phyloP scores from a whole-genome alignment of 345 rosid species.

The Geranium brycei region DNA sequence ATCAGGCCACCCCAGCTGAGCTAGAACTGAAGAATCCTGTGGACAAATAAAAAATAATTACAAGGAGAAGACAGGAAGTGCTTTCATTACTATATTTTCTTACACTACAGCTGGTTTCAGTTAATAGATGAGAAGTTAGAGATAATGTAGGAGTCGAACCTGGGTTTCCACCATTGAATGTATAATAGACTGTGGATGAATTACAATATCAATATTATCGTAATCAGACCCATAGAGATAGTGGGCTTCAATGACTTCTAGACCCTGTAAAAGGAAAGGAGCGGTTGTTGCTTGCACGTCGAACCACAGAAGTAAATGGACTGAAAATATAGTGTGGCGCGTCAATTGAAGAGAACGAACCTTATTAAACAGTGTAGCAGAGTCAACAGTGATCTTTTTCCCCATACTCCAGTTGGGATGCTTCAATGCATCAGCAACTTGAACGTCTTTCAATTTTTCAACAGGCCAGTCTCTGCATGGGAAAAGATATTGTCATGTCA shows the following conservation, averaged over 20 bases:
- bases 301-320: not conserved
- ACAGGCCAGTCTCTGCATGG: slow-evolving; percentile 70
- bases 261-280: slow-evolving; percentile 41
- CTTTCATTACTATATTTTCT: too few species aligned
- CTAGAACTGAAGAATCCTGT: slow-evolving; percentile 91
- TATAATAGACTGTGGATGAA: slow-evolving; percentile 87
- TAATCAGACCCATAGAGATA: slow-evolving; percentile 88
- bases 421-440: slow-evolving; percentile 91
- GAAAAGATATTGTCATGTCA: not conserved
- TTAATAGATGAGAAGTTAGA: not conserved
- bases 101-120: not conserved
- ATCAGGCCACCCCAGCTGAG: slow-evolving; percentile 95
- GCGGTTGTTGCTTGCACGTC: not conserved
- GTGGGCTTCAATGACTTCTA: slow-evolving; percentile 96
- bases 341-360: slow-evolving; percentile 17
- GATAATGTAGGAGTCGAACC: slow-evolving; percentile 19
- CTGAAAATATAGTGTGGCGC: not conserved
- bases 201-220: slow-evolving; percentile 74
- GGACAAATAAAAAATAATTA: slow-evolving; percentile 5
- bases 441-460: slow-evolving; percentile 79
- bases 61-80: not conserved
- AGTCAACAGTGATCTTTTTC: slow-evolving; percentile 89
- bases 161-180: slow-evolving; percentile 95
- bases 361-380: slow-evolving; percentile 96
- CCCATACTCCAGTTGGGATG: slow-evolving; percentile 98